Percentiles rank a stretch among this genome's conserved stretches.
These are phyloP conservation scores for Xylaria sp. DNA, from an alignment of 2,329 filamentous ascomycete genomes.

Conservation along the genomic window DNA sequence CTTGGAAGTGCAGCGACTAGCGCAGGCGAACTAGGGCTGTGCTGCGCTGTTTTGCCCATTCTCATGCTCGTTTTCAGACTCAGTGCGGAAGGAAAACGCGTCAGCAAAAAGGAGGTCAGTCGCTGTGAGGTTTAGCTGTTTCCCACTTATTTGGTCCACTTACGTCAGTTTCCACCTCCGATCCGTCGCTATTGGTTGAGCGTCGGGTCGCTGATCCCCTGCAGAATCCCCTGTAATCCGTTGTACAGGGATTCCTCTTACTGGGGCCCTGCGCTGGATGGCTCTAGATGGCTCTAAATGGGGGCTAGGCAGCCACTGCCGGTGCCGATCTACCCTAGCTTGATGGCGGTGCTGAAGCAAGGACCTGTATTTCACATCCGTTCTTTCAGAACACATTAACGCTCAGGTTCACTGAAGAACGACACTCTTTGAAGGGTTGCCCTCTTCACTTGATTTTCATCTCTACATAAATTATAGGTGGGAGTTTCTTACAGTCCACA, in stretches of 20 bases:
- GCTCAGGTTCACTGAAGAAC: too few relatives aligned
- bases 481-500: too few relatives aligned
- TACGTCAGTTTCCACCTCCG: slow-evolving; percentile 10
- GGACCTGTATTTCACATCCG: too few relatives aligned
- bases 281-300: neutral
- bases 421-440: too few relatives aligned
- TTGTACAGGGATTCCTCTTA: too few relatives aligned
- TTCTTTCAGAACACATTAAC: too few relatives aligned
- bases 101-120: neutral
- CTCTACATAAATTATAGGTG: too few relatives aligned
- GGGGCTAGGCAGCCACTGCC: neutral
- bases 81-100: neutral
- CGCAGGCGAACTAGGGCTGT: neutral
- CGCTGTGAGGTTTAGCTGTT: neutral
- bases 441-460: too few relatives aligned
- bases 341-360: neutral
- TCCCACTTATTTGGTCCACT: neutral
- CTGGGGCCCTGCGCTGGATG: neutral
- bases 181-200: neutral
- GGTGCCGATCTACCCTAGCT: neutral
- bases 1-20: neutral
- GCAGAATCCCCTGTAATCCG: neutral
- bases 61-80: neutral
- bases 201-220: neutral
- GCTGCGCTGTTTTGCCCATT: neutral